A percentile compares a stretch with the other conserved stretches of the same genome.
Conservation (phyloP, 352 stramenopile genomes). For the Globisporangium heterothallicum region DNA sequence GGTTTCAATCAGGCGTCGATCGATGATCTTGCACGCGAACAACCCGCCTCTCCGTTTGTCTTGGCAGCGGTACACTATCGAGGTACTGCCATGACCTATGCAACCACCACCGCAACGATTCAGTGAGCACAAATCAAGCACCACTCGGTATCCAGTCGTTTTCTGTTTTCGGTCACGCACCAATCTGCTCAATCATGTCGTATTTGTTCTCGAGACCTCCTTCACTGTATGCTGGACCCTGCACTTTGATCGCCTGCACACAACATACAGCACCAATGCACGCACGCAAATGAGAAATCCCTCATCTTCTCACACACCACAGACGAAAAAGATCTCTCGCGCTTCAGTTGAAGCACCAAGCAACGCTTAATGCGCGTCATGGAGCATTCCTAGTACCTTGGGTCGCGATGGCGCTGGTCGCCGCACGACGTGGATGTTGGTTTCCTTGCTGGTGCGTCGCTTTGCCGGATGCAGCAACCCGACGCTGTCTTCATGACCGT, state of each 20-base stretch:
- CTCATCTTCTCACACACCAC: slow-evolving; percentile 13
- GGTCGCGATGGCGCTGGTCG: slow-evolving; percentile 23
- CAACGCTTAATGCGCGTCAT: no score
- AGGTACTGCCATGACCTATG: slow-evolving; percentile 77
- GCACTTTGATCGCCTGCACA: slow-evolving; percentile 62
- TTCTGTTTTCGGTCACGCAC: no score
- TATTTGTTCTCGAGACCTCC: slow-evolving; percentile 81
- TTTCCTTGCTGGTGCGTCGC: slow-evolving; percentile 23
- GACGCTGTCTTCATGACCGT: slow-evolving; percentile 25
- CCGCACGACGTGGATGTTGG: slow-evolving; percentile 30
- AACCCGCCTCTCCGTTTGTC: slow-evolving; percentile 48
- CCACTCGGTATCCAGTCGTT: no score
- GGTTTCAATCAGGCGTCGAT: slow-evolving; percentile 62
- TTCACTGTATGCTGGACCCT: slow-evolving; percentile 59
- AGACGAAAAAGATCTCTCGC: no score
- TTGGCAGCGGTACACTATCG: slow-evolving; percentile 78
- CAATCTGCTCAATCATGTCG: slow-evolving; percentile 77
- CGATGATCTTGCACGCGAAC: slow-evolving; percentile 86
- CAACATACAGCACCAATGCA: neutral
- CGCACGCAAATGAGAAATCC: slow-evolving; percentile 10
- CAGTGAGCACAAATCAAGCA: neutral
- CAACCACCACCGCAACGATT: neutral
- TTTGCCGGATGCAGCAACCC: slow-evolving; percentile 32
- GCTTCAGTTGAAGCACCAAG: no score
- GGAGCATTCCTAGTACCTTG: slow-evolving; percentile 11